phyloP scores from a whole-genome alignment of 1,139 yeast species.

The Blastobotrys persicus region DNA sequence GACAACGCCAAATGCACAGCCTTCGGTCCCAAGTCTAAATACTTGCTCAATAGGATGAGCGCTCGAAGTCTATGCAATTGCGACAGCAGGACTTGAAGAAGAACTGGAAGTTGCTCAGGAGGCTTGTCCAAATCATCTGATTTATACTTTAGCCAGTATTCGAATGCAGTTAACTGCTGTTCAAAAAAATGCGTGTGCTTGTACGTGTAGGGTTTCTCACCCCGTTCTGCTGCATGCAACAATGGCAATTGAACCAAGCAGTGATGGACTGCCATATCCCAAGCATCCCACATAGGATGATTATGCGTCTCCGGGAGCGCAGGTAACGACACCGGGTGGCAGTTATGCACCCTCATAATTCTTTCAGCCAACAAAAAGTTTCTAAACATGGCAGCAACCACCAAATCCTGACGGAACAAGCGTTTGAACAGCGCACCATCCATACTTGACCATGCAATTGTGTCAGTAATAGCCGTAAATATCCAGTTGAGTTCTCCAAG shows the following conservation, averaged over 20 bases:
- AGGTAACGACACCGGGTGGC: constrained; percentile 95
- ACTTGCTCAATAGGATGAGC: constrained; percentile 73
- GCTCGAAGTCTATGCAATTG: constrained; percentile 95
- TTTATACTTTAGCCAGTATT: constrained; percentile 91
- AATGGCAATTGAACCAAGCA: constrained; percentile 58
- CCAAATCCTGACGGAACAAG: constrained; percentile 88
- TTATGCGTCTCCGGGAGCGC: constrained; percentile 78
- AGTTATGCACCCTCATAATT: constrained; percentile 89
- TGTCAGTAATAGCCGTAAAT: constrained; percentile 95
- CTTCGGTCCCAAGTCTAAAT: constrained; percentile 94
- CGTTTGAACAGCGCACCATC: constrained; percentile 87
- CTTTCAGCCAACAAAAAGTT: constrained; percentile 89
- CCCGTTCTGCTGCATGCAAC: constrained; percentile 37
- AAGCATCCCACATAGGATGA: constrained; percentile 97
- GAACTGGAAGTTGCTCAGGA: constrained; percentile 94
- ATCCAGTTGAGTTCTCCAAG: constrained; percentile 97
- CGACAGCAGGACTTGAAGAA: constrained; percentile 84
- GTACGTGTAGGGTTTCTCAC: constrained; percentile 47
- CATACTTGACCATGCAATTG: constrained; percentile 94
- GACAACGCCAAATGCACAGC: constrained; percentile 91
- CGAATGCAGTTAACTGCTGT: constrained; percentile 94
- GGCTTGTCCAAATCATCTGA: constrained; percentile 68
- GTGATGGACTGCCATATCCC: constrained; percentile 97
- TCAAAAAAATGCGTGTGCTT: constrained; percentile 93
- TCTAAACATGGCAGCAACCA: constrained; percentile 94